These are phyloP conservation scores for Parathielavia appendiculata DNA, from an alignment of 495 filamentous ascomycete genomes.

Conservation along the genomic window DNA sequence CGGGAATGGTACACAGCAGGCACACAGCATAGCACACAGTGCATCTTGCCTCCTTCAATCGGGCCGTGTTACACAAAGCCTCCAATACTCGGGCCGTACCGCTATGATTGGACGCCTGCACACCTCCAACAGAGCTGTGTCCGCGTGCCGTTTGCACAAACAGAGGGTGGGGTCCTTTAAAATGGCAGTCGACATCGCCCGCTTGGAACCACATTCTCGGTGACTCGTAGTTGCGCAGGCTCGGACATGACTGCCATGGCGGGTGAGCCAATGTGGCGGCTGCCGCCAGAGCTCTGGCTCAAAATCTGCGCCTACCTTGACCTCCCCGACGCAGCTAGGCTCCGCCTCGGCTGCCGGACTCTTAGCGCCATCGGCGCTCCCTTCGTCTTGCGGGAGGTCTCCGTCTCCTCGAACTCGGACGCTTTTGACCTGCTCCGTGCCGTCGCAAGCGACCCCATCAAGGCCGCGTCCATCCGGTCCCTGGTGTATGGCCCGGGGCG, in stretches of 20 bases:
- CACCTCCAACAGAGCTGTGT: too few relatives aligned
- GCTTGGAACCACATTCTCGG: too few relatives aligned
- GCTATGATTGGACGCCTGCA: too few relatives aligned
- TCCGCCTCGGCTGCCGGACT: conserved; percentile 2
- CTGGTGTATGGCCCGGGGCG: neutral
- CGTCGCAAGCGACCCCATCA: neutral
- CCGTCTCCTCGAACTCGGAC: neutral
- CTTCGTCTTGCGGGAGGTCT: neutral
- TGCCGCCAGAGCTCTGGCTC: neutral
- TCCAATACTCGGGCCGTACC: too few relatives aligned
- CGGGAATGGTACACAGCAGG: too few relatives aligned
- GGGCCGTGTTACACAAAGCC: too few relatives aligned
- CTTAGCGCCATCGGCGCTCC: neutral
- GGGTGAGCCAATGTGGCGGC: too few relatives aligned
- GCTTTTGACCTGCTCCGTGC: neutral
- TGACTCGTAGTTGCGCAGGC: neutral
- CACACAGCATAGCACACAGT: too few relatives aligned
- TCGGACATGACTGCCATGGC: neutral
- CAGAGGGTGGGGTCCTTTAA: too few relatives aligned
- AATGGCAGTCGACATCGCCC: too few relatives aligned
- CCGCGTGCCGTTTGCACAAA: too few relatives aligned
- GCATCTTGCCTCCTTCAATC: too few relatives aligned
- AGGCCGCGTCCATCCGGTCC: conserved; percentile 8
- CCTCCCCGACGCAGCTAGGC: neutral
- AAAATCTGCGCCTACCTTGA: neutral